A percentile compares a stretch with the other conserved stretches of the same genome.
These are phyloP conservation scores for Podaxis pistillaris DNA, from an alignment of 768 basidiomycete species.

Conservation along the genomic window DNA sequence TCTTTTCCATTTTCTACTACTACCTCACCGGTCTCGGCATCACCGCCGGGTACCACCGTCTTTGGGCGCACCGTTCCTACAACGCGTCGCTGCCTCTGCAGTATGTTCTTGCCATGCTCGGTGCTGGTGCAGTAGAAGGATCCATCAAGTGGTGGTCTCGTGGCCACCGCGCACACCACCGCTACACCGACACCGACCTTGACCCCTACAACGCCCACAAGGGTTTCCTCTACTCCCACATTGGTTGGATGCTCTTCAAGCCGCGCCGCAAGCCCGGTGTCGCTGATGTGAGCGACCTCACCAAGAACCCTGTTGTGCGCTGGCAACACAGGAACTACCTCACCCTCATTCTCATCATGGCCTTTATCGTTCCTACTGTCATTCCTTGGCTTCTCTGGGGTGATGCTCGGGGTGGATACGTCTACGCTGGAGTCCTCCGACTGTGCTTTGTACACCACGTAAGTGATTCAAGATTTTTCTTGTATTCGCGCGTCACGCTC, in stretches of 20 bases:
- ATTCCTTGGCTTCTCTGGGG: constrained; percentile 83
- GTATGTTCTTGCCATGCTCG: constrained; percentile 79
- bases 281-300: constrained; percentile 85
- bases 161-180: constrained; percentile 95
- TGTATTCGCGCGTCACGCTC: not conserved
- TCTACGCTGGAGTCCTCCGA: constrained; percentile 80
- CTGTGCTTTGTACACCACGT: constrained; percentile 88
- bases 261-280: constrained; percentile 87
- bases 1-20: constrained; percentile 44
- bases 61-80: constrained; percentile 96
- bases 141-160: constrained; percentile 99
- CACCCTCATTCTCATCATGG: constrained; percentile 65
- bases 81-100: constrained; percentile 87
- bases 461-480: constrained; percentile 28
- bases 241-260: constrained; percentile 93
- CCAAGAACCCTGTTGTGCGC: constrained; percentile 72
- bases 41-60: constrained; percentile 93
- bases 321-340: constrained; percentile 90
- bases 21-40: constrained; percentile 72
- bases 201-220: constrained; percentile 94
- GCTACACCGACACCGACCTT: constrained; percentile 95
- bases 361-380: constrained; percentile 69
- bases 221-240: constrained; percentile 83
- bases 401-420: constrained; percentile 81
- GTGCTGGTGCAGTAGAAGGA: constrained; percentile 92